Percentiles rank a stretch among this genome's conserved stretches.
These are phyloP conservation scores for Canna indica DNA, from an alignment of 176 grass and related monocot species.

Conservation along the genomic window DNA sequence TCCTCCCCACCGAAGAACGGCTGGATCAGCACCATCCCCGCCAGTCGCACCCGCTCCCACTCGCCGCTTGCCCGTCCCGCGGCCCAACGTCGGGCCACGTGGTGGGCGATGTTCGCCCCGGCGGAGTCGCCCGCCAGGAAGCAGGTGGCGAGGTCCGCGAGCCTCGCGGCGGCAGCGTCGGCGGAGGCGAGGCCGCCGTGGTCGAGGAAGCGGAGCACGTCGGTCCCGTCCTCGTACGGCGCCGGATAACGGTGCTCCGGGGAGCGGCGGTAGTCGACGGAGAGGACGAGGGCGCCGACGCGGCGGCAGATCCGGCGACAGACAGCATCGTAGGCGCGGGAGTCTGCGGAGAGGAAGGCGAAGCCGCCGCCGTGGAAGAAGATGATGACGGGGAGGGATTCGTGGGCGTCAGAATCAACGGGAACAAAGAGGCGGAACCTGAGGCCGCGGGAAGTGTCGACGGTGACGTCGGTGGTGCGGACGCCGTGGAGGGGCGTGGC, in stretches of 20 bases:
- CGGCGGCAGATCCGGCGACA: conserved; percentile 58
- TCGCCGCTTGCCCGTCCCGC: not conserved
- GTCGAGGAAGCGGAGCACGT: conserved; percentile 66
- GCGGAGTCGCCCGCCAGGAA: conserved; percentile 78
- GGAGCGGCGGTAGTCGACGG: conserved; percentile 75
- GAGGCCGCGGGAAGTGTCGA: conserved; percentile 23
- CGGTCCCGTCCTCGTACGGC: conserved; percentile 60
- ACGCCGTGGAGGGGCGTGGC: not conserved
- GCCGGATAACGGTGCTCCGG: conserved; percentile 62
- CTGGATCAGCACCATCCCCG: conserved; percentile 53
- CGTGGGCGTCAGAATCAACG: not conserved
- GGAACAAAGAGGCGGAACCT: conserved; percentile 52
- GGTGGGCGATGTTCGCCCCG: conserved; percentile 69
- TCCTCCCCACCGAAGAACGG: conserved; percentile 87
- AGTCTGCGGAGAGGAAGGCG: conserved; percentile 48
- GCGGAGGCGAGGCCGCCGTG: conserved; percentile 1
- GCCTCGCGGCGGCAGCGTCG: not conserved
- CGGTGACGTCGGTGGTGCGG: conserved; percentile 18
- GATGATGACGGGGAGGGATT: conserved; percentile 30
- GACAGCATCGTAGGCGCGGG: conserved; percentile 40
- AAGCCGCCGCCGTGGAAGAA: conserved; percentile 95
- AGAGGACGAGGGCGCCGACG: conserved; percentile 32
- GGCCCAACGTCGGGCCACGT: conserved; percentile 60
- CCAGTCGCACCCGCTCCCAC: conserved; percentile 29
- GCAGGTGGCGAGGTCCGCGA: conserved; percentile 31